Evolutionary conservation across 768 basidiomycete genomes (phyloP).

Genomic region (Chiua virens): DNA sequence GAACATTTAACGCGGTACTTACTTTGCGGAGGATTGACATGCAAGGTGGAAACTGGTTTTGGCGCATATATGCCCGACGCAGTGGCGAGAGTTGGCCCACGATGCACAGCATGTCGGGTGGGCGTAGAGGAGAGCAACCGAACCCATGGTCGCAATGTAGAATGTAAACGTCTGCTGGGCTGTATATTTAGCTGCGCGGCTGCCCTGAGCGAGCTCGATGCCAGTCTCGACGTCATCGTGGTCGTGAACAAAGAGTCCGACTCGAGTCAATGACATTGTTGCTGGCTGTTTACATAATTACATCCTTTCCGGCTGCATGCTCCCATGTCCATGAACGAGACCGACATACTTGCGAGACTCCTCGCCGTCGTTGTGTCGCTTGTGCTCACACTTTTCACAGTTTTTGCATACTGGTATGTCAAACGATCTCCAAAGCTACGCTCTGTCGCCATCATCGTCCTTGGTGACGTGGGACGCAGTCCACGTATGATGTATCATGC

Average conservation of each 20-base stretch:
- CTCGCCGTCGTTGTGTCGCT: slow-evolving; percentile 8
- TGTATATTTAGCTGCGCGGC: background rate
- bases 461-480: slow-evolving; percentile 94
- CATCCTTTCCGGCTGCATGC: background rate
- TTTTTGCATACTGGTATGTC: slow-evolving; percentile 16
- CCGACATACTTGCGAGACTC: slow-evolving; percentile 1
- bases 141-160: slow-evolving; percentile 18
- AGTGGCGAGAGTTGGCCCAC: slow-evolving; percentile 35
- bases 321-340: slow-evolving; percentile 6
- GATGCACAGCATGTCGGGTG: slow-evolving; percentile 22
- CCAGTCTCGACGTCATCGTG: slow-evolving; percentile 20
- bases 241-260: slow-evolving; percentile 4
- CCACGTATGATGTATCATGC: slow-evolving; percentile 99
- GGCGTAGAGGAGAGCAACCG: slow-evolving; percentile 26
- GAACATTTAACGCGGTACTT: slow-evolving; percentile 6
- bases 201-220: slow-evolving; percentile 16
- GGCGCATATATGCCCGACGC: slow-evolving; percentile 27
- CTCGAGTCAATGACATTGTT: too few species aligned
- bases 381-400: slow-evolving; percentile 13
- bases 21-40: slow-evolving; percentile 35
- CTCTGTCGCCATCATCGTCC: slow-evolving; percentile 85
- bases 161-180: slow-evolving; percentile 5
- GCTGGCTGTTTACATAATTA: slow-evolving; percentile 21
- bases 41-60: background rate
- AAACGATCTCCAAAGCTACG: slow-evolving; percentile 41